Conservation (phyloP, 306 rosid genomes). For the Urtica urens region DNA sequence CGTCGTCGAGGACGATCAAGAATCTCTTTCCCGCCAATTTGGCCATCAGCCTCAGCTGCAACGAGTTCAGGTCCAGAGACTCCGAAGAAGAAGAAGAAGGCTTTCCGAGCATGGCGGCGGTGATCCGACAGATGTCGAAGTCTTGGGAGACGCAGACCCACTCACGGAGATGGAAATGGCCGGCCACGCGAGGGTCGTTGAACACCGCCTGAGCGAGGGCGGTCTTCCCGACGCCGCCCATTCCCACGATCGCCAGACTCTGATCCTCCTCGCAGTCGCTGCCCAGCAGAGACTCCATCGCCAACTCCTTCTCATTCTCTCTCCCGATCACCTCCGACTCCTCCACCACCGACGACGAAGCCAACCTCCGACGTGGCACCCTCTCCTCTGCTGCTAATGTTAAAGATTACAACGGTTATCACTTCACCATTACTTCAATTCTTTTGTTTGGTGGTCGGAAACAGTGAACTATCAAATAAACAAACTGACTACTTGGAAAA, state of each 20-base stretch:
- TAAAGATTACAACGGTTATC: no score
- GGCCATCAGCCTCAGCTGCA: neutral
- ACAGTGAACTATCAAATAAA: no score
- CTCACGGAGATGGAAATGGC: neutral
- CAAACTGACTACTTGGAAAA: no score
- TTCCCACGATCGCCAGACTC: neutral
- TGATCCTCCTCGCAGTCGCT: neutral
- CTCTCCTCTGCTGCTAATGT: neutral
- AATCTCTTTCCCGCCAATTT: neutral
- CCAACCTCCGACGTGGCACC: neutral
- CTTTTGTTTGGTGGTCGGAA: no score
- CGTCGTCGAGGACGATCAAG: neutral
- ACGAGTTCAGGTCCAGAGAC: neutral
- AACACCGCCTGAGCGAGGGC: constrained; percentile 1
- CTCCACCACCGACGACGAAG: neutral
- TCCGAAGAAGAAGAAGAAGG: neutral
- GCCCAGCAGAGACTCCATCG: neutral
- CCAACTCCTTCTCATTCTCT: neutral
- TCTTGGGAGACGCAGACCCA: constrained; percentile 1
- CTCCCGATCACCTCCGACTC: neutral
- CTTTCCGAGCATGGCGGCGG: neutral
- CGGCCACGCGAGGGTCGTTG: neutral
- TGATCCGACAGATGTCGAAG: neutral
- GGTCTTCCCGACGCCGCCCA: constrained; percentile 8
- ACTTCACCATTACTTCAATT: no score